A percentile compares a stretch with the other conserved stretches of the same genome.
Conservation (phyloP, 2,329 filamentous ascomycete species). For the Knufia fluminis region DNA sequence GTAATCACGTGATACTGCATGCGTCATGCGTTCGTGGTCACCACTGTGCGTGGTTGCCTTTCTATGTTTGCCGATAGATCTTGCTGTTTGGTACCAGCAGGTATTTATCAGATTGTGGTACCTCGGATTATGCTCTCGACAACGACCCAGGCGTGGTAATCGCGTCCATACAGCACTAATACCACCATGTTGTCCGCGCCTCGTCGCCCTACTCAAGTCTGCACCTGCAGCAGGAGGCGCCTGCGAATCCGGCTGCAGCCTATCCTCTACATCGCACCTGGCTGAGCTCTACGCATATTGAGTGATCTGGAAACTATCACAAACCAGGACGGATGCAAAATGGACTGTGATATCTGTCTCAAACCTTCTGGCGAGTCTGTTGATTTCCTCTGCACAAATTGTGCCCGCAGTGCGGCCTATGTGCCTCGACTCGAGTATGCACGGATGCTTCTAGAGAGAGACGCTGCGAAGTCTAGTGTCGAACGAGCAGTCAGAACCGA, state of each 20-base stretch:
- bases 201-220: constrained; percentile 1
- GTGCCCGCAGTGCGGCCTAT: constrained; percentile 61
- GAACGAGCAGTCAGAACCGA: constrained; percentile 20
- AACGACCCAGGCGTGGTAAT: neutral
- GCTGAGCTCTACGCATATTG: neutral
- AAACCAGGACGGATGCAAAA: constrained; percentile 28
- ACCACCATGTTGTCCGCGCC: constrained; percentile 9
- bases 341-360: constrained; percentile 62
- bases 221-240: constrained; percentile 20
- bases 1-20: neutral
- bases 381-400: constrained; percentile 51
- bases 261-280: neutral
- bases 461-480: constrained; percentile 40
- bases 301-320: neutral
- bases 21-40: too few species aligned
- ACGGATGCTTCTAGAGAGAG: constrained; percentile 54
- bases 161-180: neutral
- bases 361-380: constrained; percentile 38
- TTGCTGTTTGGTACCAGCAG: too few species aligned
- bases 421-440: constrained; percentile 53
- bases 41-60: too few species aligned
- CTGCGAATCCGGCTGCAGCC: constrained; percentile 6
- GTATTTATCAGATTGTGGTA: neutral
- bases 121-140: neutral
- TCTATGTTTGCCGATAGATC: too few species aligned